Percentiles rank a stretch among this genome's conserved stretches.
Evolutionary conservation across 805 yeast species (phyloP).

Genomic region (Starmerella floris): DNA sequence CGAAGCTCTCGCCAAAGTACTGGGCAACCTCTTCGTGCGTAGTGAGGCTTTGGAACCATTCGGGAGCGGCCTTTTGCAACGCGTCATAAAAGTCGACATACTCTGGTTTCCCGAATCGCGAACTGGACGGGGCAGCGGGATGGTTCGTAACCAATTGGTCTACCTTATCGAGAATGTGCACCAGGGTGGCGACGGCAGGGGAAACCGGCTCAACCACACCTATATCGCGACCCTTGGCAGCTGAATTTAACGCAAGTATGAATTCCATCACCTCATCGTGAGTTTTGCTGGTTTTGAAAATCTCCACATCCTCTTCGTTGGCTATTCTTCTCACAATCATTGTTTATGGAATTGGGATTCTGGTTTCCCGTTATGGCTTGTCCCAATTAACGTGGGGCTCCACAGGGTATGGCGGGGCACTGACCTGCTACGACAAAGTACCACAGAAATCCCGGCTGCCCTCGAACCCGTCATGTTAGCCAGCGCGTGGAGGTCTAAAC

Average conservation of each 20-base stretch:
- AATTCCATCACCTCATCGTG: conserved; percentile 41
- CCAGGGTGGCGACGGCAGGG: conserved; percentile 26
- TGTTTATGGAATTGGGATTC: too few relatives aligned
- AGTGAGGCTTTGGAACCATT: conserved; percentile 15
- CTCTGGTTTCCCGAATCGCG: conserved; percentile 86
- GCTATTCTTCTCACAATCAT: conserved; percentile 34
- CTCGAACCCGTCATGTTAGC: too few relatives aligned
- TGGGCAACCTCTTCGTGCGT: conserved; percentile 34
- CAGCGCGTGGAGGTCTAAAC: too few relatives aligned
- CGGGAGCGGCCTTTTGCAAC: conserved; percentile 28
- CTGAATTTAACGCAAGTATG: conserved; percentile 42
- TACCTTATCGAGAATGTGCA: conserved; percentile 37
- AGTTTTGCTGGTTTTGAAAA: conserved; percentile 44
- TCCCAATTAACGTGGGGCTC: too few relatives aligned
- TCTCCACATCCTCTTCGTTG: conserved; percentile 44
- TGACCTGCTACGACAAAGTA: background rate
- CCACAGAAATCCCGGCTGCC: too few relatives aligned
- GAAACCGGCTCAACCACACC: conserved; percentile 33
- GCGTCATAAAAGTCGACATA: conserved; percentile 73
- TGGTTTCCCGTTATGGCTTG: too few relatives aligned
- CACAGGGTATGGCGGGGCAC: background rate
- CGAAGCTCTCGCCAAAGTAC: conserved; percentile 68
- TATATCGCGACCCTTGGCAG: conserved; percentile 50
- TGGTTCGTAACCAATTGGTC: conserved; percentile 34
- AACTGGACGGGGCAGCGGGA: conserved; percentile 57